phyloP scores from a whole-genome alignment of 805 yeast species.

The Metschnikowia gelsemii region DNA sequence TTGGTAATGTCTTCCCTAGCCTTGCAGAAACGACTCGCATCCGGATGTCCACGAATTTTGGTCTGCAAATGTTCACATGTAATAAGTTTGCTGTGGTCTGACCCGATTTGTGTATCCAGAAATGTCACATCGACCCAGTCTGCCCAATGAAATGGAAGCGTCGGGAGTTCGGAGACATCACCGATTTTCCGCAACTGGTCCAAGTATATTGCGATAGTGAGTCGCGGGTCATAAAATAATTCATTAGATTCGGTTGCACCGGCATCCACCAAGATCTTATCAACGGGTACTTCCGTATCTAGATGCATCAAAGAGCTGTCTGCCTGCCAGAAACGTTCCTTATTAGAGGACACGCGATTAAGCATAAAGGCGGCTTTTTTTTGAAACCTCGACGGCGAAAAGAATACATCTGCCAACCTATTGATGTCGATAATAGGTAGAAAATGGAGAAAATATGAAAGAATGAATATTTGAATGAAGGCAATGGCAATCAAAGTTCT shows the following conservation, averaged over 20 bases:
- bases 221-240: constrained; percentile 53
- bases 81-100: constrained; percentile 23
- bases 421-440: constrained; percentile 2
- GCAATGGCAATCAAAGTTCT: constrained; percentile 5
- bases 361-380: constrained; percentile 13
- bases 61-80: constrained; percentile 28
- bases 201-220: constrained; percentile 50
- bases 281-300: constrained; percentile 8
- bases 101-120: constrained; percentile 19
- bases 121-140: constrained; percentile 53
- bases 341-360: constrained; percentile 19
- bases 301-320: constrained; percentile 21
- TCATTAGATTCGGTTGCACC: constrained; percentile 17
- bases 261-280: neutral
- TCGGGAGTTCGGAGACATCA: constrained; percentile 9
- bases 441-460: constrained; percentile 8
- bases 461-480: constrained; percentile 3
- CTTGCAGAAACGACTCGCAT: constrained; percentile 26
- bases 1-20: constrained; percentile 20
- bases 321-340: constrained; percentile 27
- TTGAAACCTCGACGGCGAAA: constrained; percentile 8
- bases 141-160: constrained; percentile 50
- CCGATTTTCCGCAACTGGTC: constrained; percentile 25
- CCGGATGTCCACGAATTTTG: constrained; percentile 17
- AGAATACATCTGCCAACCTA: neutral